Percentiles rank a stretch among this genome's conserved stretches.
These are phyloP conservation scores for Colletotrichum sojae DNA, from an alignment of 2,329 filamentous ascomycete genomes.

Conservation along the genomic window DNA sequence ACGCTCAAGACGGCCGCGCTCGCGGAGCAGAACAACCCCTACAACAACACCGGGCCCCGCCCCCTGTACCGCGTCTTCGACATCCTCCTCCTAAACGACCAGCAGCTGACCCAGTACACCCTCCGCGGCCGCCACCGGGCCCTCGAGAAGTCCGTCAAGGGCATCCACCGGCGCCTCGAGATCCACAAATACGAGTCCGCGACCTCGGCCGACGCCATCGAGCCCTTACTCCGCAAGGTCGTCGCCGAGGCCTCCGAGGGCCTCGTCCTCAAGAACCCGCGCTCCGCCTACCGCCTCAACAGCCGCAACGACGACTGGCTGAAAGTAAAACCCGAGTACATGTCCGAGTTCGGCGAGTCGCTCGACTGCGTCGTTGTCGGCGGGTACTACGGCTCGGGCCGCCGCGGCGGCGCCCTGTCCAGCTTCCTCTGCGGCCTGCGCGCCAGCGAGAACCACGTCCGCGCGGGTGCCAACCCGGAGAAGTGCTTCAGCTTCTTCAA, in stretches of 20 bases:
- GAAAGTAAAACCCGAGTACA: constrained; percentile 99
- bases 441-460: constrained; percentile 77
- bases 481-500: constrained; percentile 97
- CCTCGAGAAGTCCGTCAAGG: constrained; percentile 77
- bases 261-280: constrained; percentile 92
- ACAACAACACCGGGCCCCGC: constrained; percentile 73
- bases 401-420: constrained; percentile 84
- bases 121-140: constrained; percentile 85
- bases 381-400: constrained; percentile 92
- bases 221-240: constrained; percentile 83
- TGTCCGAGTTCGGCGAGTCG: constrained; percentile 94
- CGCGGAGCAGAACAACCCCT: constrained; percentile 82
- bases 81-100: constrained; percentile 88
- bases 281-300: constrained; percentile 88
- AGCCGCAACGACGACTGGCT: constrained; percentile 96
- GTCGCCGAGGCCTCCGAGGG: constrained; percentile 91
- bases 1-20: constrained; percentile 93
- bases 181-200: constrained; percentile 81
- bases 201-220: constrained; percentile 79
- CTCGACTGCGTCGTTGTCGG: constrained; percentile 92
- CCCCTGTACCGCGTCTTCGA: constrained; percentile 92
- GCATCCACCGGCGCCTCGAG: constrained; percentile 83
- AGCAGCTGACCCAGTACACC: constrained; percentile 84
- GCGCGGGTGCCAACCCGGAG: constrained; percentile 72
- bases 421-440: constrained; percentile 93